A percentile compares a stretch with the other conserved stretches of the same genome.
These are phyloP conservation scores for Leucogyrophana mollusca DNA, from an alignment of 768 basidiomycete genomes.

Conservation along the genomic window DNA sequence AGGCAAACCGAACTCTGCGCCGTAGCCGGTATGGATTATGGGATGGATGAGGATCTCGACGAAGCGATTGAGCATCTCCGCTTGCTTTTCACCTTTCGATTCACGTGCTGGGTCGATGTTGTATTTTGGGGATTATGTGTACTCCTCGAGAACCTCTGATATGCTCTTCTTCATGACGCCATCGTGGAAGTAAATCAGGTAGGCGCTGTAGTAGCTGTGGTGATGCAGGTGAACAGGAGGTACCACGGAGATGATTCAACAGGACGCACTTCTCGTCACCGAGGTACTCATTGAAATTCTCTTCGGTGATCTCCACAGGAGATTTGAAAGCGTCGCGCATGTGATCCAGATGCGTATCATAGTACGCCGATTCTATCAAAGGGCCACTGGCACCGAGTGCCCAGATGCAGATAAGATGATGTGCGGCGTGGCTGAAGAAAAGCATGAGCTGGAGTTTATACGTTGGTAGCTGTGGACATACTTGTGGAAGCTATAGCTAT, in stretches of 20 bases:
- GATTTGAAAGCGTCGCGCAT: constrained; percentile 34
- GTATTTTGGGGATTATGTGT: constrained; percentile 51
- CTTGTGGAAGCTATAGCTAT: constrained; percentile 34
- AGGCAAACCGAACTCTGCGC: constrained; percentile 60
- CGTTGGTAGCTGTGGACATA: too few species aligned
- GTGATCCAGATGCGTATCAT: constrained; percentile 35
- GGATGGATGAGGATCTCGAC: constrained; percentile 64
- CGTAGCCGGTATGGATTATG: constrained; percentile 63
- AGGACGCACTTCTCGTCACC: constrained; percentile 2
- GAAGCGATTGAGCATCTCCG: constrained; percentile 59
- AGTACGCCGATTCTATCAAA: constrained; percentile 43
- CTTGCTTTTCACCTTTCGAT: constrained; percentile 32
- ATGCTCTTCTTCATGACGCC: constrained; percentile 12
- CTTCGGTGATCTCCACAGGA: constrained; percentile 11
- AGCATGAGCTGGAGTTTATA: not conserved
- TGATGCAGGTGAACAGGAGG: not conserved
- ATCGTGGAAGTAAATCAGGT: constrained; percentile 5
- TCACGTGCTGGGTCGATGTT: constrained; percentile 37
- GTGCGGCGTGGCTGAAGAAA: constrained; percentile 48
- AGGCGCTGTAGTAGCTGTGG: not conserved
- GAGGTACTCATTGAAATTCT: not conserved
- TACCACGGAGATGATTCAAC: not conserved
- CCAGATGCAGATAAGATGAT: constrained; percentile 59
- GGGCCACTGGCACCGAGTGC: constrained; percentile 50
- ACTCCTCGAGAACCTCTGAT: constrained; percentile 53